Conservation (phyloP, 768 basidiomycete species). For the Leccinellum rugosiceps region DNA sequence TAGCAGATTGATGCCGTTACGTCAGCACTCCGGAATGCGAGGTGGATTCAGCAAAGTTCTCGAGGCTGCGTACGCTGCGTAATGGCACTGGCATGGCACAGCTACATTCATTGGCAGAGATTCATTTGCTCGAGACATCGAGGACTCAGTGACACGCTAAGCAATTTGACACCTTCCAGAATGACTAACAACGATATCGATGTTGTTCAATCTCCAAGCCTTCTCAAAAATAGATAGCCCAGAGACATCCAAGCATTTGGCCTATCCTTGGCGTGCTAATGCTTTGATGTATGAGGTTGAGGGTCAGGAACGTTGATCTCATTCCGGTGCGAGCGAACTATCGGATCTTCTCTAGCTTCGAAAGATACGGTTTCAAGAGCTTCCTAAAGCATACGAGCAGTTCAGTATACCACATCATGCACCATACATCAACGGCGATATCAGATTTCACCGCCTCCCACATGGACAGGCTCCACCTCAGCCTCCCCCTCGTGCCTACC, state of each 20-base stretch:
- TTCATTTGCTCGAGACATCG: neutral
- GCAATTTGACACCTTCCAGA: neutral
- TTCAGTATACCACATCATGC: neutral
- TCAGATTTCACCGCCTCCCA: constrained; percentile 11
- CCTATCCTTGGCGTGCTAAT: neutral
- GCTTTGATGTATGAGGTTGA: neutral
- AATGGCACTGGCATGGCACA: no score
- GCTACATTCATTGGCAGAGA: neutral
- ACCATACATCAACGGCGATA: neutral
- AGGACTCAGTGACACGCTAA: neutral
- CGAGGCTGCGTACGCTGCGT: neutral
- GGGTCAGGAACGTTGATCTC: neutral
- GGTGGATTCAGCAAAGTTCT: neutral
- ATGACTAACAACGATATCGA: no score
- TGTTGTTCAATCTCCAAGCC: no score
- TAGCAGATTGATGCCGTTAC: constrained; percentile 4
- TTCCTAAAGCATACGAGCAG: neutral
- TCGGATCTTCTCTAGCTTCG: neutral
- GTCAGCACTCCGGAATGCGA: constrained; percentile 15
- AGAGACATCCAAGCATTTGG: neutral
- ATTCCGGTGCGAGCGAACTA: neutral
- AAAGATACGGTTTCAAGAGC: neutral
- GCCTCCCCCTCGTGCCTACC: constrained; percentile 3
- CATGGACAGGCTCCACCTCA: constrained; percentile 18
- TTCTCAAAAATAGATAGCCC: no score